These are phyloP conservation scores for Discostella stelligera DNA, from an alignment of 352 stramenopile genomes.

Conservation along the genomic window DNA sequence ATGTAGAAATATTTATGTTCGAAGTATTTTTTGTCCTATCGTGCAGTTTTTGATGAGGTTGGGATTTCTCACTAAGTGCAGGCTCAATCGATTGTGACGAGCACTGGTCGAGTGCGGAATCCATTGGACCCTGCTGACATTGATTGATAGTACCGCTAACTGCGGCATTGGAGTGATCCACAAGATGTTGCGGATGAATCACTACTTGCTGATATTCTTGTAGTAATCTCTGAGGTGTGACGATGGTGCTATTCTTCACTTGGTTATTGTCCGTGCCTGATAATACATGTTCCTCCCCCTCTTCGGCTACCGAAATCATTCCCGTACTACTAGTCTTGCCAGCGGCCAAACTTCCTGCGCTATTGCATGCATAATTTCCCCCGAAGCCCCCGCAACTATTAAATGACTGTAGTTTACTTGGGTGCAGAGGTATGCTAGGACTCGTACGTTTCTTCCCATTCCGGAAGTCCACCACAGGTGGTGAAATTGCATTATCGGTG, in stretches of 20 bases:
- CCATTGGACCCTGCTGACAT: conserved; percentile 20
- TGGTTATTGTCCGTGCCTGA: background rate
- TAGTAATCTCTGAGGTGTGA: background rate
- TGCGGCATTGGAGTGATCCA: conserved; percentile 10
- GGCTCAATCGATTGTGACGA: background rate
- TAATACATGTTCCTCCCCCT: conserved; percentile 11
- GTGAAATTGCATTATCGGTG: conserved; percentile 17
- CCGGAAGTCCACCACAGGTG: conserved; percentile 20
- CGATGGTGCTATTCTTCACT: background rate
- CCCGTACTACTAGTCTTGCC: conserved; percentile 17
- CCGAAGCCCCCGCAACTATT: conserved; percentile 3
- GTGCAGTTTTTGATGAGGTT: conserved; percentile 21
- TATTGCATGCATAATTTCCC: conserved; percentile 4
- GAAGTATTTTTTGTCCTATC: conserved; percentile 13
- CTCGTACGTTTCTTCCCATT: conserved; percentile 49
- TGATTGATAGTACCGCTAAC: background rate
- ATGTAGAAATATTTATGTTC: conserved; percentile 12
- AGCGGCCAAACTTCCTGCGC: conserved; percentile 1
- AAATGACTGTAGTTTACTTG: conserved; percentile 36
- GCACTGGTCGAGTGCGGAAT: conserved; percentile 9
- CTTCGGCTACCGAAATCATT: conserved; percentile 16
- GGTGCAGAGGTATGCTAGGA: conserved; percentile 41
- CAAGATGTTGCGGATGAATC: conserved; percentile 8
- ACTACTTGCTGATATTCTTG: background rate
- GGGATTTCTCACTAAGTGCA: conserved; percentile 6